A percentile compares a stretch with the other conserved stretches of the same genome.
These are phyloP conservation scores for Pythium aristosporum DNA, from an alignment of 352 stramenopile species.

Conservation along the genomic window DNA sequence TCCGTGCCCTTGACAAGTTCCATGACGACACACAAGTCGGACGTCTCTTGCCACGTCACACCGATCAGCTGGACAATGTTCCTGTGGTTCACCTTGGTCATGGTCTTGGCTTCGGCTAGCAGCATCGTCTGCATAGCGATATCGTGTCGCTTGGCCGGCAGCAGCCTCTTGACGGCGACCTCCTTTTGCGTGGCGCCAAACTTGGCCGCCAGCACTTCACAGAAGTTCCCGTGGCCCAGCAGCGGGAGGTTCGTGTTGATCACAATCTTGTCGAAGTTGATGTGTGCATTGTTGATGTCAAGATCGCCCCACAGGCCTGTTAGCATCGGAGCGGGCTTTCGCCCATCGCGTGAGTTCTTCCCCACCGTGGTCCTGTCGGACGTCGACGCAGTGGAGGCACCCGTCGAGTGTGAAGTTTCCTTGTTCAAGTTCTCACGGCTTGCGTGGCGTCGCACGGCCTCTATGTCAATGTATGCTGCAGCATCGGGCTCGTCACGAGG, in stretches of 20 bases:
- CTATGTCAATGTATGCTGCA: no score
- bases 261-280: background rate
- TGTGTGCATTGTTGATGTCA: background rate
- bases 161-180: conserved; percentile 3
- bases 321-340: no score
- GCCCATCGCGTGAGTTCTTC: no score
- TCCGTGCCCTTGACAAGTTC: background rate
- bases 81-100: background rate
- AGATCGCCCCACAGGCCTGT: background rate
- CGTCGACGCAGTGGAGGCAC: no score
- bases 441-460: no score
- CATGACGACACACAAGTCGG: background rate
- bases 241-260: background rate
- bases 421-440: no score
- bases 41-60: background rate
- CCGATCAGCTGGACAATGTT: background rate
- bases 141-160: background rate
- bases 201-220: conserved; percentile 4
- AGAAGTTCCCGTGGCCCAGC: background rate
- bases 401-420: no score
- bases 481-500: no score
- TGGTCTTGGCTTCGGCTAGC: conserved; percentile 4
- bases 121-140: background rate
- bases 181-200: background rate
- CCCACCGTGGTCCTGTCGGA: no score